These are phyloP conservation scores for Trichocladium antarcticum DNA, from an alignment of 495 filamentous ascomycete genomes.

Conservation along the genomic window DNA sequence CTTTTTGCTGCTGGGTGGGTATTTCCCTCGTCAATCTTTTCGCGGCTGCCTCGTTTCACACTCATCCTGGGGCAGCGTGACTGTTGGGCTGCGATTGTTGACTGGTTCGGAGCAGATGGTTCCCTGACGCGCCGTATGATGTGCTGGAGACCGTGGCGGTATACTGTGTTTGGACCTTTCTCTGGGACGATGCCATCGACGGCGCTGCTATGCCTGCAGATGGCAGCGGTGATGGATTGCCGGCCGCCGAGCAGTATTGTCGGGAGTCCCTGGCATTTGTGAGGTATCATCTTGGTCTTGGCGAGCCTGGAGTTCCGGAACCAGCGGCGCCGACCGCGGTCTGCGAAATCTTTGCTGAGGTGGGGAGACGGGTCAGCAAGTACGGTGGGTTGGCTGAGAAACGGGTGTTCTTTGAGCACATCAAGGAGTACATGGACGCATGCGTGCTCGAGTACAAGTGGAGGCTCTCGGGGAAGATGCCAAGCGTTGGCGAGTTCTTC, in stretches of 20 bases:
- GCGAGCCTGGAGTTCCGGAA: neutral
- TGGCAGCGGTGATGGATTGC: neutral
- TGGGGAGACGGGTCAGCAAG: conserved; percentile 3
- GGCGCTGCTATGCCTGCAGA: neutral
- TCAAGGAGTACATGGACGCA: conserved; percentile 11
- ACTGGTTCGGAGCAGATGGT: neutral
- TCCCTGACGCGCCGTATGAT: conserved; percentile 3
- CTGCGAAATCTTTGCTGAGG: conserved; percentile 11
- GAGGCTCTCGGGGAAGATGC: conserved; percentile 5
- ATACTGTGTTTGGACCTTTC: conserved; percentile 11
- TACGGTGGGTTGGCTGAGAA: conserved; percentile 1
- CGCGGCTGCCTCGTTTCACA: too few relatives aligned
- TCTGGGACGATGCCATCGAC: conserved; percentile 18
- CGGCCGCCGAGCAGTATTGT: conserved; percentile 4
- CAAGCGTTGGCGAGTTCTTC: conserved; percentile 9
- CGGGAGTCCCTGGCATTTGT: conserved; percentile 6
- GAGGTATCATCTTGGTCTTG: conserved; percentile 1
- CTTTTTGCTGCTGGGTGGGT: conserved; percentile 9
- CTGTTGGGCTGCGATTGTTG: too few relatives aligned
- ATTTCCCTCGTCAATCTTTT: neutral
- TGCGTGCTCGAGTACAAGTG: conserved; percentile 6
- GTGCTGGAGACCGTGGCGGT: conserved; percentile 4
- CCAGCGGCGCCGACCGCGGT: conserved; percentile 5
- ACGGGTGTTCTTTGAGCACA: neutral
- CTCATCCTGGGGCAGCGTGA: too few relatives aligned